Evolutionary conservation across 2,329 filamentous ascomycete genomes (phyloP).

Genomic region (Sporothrix dimorphospora): DNA sequence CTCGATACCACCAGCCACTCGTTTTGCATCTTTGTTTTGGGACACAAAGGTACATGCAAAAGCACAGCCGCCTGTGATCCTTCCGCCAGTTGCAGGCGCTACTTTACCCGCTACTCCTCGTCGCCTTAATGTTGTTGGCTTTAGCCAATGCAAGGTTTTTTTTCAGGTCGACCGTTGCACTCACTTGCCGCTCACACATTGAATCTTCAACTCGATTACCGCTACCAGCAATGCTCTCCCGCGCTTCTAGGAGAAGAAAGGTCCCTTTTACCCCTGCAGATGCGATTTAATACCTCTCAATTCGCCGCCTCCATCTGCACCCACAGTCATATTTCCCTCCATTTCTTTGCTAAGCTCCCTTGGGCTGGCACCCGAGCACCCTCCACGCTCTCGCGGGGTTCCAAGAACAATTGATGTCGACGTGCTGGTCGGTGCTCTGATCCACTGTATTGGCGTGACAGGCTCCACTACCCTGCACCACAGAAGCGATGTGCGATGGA

Average conservation of each 20-base stretch:
- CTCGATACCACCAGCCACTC: background rate
- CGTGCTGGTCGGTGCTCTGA: conserved; percentile 15
- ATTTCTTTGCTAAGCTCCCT: background rate
- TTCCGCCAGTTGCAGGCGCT: background rate
- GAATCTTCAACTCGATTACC: background rate
- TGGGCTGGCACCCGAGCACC: background rate
- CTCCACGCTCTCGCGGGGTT: conserved; percentile 19
- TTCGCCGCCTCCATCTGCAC: conserved; percentile 9
- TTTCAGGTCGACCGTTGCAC: background rate
- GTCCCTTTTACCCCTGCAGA: background rate
- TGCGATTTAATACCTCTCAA: background rate
- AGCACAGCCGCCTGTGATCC: background rate
- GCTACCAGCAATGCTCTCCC: background rate
- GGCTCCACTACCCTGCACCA: conserved; percentile 3
- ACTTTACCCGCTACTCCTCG: background rate
- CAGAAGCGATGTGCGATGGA: conserved; percentile 11
- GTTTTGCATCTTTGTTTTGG: conserved; percentile 18
- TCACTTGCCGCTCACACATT: background rate
- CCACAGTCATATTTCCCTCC: background rate
- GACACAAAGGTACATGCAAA: background rate
- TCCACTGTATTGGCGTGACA: conserved; percentile 27
- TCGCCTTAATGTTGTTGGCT: background rate
- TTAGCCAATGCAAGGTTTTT: background rate
- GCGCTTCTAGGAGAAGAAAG: background rate
- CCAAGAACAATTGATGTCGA: background rate